Conservation (phyloP, 495 filamentous ascomycete species). For the Sphaerosporella brunnea region DNA sequence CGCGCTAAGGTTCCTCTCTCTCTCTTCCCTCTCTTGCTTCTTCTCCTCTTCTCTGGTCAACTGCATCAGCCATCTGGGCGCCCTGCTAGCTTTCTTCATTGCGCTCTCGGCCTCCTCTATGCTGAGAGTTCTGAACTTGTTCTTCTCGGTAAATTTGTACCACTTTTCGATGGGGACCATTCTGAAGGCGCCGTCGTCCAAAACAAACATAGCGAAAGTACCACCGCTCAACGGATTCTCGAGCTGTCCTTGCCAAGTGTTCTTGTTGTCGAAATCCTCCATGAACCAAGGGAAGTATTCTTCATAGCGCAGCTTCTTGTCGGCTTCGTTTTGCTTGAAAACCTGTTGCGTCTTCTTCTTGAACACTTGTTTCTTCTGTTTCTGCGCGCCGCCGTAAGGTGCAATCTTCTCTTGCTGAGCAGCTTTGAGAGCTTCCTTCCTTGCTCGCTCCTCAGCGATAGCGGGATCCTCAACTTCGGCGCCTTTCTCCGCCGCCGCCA, state of each 20-base stretch:
- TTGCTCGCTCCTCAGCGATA: constrained; percentile 46
- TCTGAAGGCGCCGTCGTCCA: constrained; percentile 48
- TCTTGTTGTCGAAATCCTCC: constrained; percentile 87
- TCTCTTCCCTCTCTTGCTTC: constrained; percentile 35
- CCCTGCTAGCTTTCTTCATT: constrained; percentile 54
- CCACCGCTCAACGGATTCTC: constrained; percentile 66
- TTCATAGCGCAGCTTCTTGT: constrained; percentile 80
- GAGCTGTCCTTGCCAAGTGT: constrained; percentile 82
- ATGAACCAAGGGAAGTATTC: constrained; percentile 91
- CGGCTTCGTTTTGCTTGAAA: constrained; percentile 48
- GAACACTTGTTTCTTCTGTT: constrained; percentile 44
- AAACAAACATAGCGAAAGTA: constrained; percentile 53
- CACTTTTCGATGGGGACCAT: constrained; percentile 87
- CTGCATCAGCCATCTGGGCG: constrained; percentile 60
- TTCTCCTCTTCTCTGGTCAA: constrained; percentile 35
- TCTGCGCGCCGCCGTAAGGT: constrained; percentile 40
- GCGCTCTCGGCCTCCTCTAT: constrained; percentile 72
- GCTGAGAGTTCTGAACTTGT: constrained; percentile 59
- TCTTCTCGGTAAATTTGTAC: constrained; percentile 79
- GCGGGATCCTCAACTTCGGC: constrained; percentile 19
- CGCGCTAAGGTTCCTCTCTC: constrained; percentile 30
- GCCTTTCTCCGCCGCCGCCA: constrained; percentile 27
- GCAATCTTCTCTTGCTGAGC: constrained; percentile 78
- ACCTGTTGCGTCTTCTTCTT: constrained; percentile 62
- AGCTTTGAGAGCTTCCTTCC: constrained; percentile 65